Evolutionary conservation across 2,329 filamentous ascomycete species (phyloP).

Genomic region (Ophiostoma ulmi): DNA sequence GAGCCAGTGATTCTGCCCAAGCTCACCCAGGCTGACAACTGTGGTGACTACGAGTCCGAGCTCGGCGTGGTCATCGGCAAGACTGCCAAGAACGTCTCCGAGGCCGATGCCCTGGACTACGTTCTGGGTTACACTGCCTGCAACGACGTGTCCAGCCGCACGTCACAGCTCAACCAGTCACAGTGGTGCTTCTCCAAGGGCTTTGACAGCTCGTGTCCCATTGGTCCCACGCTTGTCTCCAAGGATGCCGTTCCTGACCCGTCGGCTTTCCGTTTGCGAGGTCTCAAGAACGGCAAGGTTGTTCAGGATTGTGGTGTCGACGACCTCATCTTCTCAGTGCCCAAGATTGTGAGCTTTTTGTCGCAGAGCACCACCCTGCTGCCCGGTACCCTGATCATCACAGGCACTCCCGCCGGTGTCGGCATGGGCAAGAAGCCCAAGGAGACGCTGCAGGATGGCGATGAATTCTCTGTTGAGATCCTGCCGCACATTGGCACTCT

Average conservation of each 20-base stretch:
- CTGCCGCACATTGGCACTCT: constrained; percentile 41
- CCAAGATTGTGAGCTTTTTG: constrained; percentile 40
- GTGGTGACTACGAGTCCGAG: constrained; percentile 42
- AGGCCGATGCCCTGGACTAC: constrained; percentile 43
- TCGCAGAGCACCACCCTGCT: constrained; percentile 42
- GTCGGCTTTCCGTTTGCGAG: constrained; percentile 38
- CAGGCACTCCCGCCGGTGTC: constrained; percentile 42
- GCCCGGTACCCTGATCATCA: constrained; percentile 40
- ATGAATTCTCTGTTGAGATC: constrained; percentile 43
- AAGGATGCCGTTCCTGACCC: constrained; percentile 39
- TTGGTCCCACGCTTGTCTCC: constrained; percentile 47
- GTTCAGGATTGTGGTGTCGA: constrained; percentile 23
- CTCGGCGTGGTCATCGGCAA: constrained; percentile 29
- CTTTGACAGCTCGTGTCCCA: constrained; percentile 51
- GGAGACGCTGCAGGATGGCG: constrained; percentile 37
- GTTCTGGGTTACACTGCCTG: constrained; percentile 50
- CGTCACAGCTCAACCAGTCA: constrained; percentile 47
- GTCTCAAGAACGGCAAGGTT: constrained; percentile 41
- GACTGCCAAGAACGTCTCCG: constrained; percentile 40
- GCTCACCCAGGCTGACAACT: constrained; percentile 42
- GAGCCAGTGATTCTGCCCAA: constrained; percentile 47
- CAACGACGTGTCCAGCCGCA: constrained; percentile 51
- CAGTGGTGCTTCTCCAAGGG: constrained; percentile 56
- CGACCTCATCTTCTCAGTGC: constrained; percentile 51
- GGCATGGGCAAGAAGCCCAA: constrained; percentile 38